Base-by-base conservation (phyloP, 2,329 filamentous ascomycete species). In the Hysterium pulicare region DNA sequence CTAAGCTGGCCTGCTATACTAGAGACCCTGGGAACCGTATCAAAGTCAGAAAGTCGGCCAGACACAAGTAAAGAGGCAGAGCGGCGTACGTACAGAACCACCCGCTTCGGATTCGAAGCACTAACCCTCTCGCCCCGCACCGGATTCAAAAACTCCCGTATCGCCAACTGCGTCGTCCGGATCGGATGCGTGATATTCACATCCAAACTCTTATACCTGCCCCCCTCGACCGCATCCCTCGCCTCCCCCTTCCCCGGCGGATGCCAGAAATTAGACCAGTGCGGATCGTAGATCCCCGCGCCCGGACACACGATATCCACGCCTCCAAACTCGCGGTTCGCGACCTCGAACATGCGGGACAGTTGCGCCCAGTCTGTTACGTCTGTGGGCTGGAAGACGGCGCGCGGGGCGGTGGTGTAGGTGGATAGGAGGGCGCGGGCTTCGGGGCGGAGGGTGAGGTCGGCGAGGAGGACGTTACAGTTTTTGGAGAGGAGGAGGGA, bases 141-240 rank as follows among this genome's bases (percentile, higher is more conserved):
- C 2, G 62, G 64, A 20, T 69, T 69, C 9, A 75, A 54, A 53
- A 71, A 75, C 3, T 62, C 53, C 2, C 63, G 54, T n/a, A 76
- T 68, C 11, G 72, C 73, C 13, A 75, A 60, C 47, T 75, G 72
- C 1, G 72, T 72, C 2, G 57, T 51, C 10, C 72, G 70, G 37
- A 75, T 71, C 0, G 73, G 72, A 43, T 75, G 72, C 15, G 67
- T 72, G 42, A 74, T 16, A 45, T 75, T 75, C 53, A 75, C 69
- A 44, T 76, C 72, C 2, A 75, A 47, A 33, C 48, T 56, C 1
- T 57, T 51, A 33, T 64, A 63, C 23, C 66, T 49, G 5, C 53
- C 54, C 1, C 55, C 50, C n/a, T 55, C 46, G 0, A 23, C 11
- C 1, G 46, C 39, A 42, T 74, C 72, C 41, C 55, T 67, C 2